These are phyloP conservation scores for Apophysomyces trapeziformis DNA, from an alignment of 371 early-diverging fungal genomes.

Conservation along the genomic window DNA sequence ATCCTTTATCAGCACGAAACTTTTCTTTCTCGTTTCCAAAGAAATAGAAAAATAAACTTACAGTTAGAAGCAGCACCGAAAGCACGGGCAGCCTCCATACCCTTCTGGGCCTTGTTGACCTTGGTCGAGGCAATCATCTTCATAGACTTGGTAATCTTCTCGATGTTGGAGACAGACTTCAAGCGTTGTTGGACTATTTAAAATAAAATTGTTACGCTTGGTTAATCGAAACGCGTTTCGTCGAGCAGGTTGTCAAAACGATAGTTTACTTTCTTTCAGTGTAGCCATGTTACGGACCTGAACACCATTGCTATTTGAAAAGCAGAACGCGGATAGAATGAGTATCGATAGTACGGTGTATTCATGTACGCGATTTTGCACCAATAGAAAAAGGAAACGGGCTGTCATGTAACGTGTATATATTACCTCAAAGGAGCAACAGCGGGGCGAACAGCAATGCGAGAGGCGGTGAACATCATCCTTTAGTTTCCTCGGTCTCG, in stretches of 20 bases:
- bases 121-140: conserved; percentile 99
- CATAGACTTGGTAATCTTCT: conserved; percentile 99
- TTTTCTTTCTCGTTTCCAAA: background rate
- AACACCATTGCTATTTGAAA: conserved; percentile 45
- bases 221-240: conserved; percentile 10
- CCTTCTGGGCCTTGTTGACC: conserved; percentile 92
- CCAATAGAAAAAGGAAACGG: background rate
- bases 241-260: background rate
- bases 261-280: conserved; percentile 83
- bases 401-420: background rate
- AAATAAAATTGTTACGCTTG: conserved; percentile 4
- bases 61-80: conserved; percentile 82
- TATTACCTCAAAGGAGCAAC: conserved; percentile 28
- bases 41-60: conserved; percentile 30
- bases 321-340: background rate
- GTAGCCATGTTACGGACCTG: conserved; percentile 93
- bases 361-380: background rate
- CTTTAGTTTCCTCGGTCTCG: conserved; percentile 11
- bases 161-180: conserved; percentile 97
- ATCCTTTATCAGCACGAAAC: background rate
- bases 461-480: conserved; percentile 39
- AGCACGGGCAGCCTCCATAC: conserved; percentile 91
- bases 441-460: conserved; percentile 37
- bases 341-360: background rate
- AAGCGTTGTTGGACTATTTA: conserved; percentile 90